Evolutionary conservation across 164 flowering plant genomes (phyloP), one percentile per base, ranked within the genome.

Genomic region (Akebia trifoliata): DNA sequence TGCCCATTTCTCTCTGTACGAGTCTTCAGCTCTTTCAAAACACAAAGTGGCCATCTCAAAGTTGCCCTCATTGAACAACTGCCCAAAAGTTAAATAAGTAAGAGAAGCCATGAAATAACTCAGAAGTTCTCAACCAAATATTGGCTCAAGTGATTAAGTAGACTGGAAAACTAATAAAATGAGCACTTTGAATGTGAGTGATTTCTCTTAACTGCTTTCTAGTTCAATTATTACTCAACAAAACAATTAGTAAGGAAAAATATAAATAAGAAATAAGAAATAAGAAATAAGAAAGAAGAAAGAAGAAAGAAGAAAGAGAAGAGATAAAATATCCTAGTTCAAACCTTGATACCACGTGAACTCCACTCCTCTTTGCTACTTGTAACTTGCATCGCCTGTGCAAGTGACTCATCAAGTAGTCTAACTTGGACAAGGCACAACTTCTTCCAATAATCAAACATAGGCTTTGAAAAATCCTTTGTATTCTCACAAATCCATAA

Each of bases 371-470:
- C 83, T 10, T 73, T 65, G 36, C 66, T 84, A 72, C 96, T 82
- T 24, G 77, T 71, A 35, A 69, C 79, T 72, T 73, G 79, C 89
- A 89, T 84, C 9, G 72, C 81, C 15, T 74, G 71, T n/a, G 78
- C 82, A 25, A 86, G 74, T 12, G 86, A 79, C 21, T 77, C 74
- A 58, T 86, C 87, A 30, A 86, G 66, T 25, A 67, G 56, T 24
- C 70, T 69, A 6, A 73, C 81, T 72, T 80, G 77, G 11, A 84
- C 82, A 40, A 83, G 73, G 49, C 71, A 38, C 57, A 58, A 30
- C 48, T 62, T 79, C 70, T 73, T 83, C 96, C 96, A 89, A 44
- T 82, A 89, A 44, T 86, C 85, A 71, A 86, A 76, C 72, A 86
- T 72, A 4, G 94, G 91, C 56, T 63, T 74, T 1, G 81, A 78